phyloP scores from a whole-genome alignment of 163 green algal genomes.

The Chlorella variabilis region DNA sequence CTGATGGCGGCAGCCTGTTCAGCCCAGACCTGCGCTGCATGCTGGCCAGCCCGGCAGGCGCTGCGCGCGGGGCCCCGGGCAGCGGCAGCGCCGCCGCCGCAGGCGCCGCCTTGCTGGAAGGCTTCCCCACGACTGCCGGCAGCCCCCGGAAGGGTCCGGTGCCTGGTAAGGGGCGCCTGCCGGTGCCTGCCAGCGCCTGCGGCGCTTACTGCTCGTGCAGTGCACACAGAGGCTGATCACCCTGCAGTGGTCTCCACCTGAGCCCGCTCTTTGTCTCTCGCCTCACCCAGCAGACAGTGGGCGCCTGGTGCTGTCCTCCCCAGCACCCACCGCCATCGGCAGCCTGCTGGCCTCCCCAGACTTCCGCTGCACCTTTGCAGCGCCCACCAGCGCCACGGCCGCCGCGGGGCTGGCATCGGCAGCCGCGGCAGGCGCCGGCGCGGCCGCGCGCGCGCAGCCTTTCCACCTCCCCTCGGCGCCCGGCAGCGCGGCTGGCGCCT shows the following conservation, averaged over 20 bases:
- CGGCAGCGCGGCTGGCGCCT: too few relatives aligned
- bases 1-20: not conserved
- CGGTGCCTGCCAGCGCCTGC: too few relatives aligned
- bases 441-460: not conserved
- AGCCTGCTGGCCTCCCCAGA: slow-evolving; percentile 25
- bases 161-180: not conserved
- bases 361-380: slow-evolving; percentile 27
- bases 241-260: too few relatives aligned
- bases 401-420: not conserved
- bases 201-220: too few relatives aligned
- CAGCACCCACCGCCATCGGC: not conserved
- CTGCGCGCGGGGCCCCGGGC: not conserved
- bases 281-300: not conserved
- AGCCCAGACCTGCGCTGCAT: slow-evolving; percentile 11
- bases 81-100: not conserved
- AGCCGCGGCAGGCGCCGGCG: not conserved
- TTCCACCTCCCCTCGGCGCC: not conserved
- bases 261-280: not conserved
- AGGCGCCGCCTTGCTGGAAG: too few relatives aligned
- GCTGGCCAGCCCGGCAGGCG: not conserved
- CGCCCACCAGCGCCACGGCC: not conserved
- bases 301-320: not conserved
- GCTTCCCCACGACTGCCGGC: not conserved
- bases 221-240: too few relatives aligned
- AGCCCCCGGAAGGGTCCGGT: too few relatives aligned